Conservation (phyloP, 805 yeast genomes). For the Metschnikowia chrysomelidarum region DNA sequence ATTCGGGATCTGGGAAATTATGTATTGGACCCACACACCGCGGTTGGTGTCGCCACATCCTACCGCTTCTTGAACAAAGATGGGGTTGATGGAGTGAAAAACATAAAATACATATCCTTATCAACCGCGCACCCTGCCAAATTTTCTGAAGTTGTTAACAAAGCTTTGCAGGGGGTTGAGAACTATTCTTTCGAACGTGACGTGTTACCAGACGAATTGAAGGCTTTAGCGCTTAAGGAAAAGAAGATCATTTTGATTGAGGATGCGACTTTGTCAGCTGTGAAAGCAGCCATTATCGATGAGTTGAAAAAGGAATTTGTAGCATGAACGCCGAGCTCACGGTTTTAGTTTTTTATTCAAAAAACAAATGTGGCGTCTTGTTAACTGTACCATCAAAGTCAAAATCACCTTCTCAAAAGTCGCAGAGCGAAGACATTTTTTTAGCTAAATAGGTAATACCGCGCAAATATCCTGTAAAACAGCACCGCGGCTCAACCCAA, state of each 20-base stretch:
- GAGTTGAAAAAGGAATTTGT: conserved; percentile 49
- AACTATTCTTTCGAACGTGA: conserved; percentile 84
- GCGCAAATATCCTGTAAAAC: no score
- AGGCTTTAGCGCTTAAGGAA: conserved; percentile 63
- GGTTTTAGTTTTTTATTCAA: neutral
- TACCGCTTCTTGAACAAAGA: conserved; percentile 56
- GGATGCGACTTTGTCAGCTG: conserved; percentile 67
- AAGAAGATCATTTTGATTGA: conserved; percentile 73
- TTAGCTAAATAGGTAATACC: no score
- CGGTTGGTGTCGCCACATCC: conserved; percentile 88
- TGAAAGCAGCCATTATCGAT: conserved; percentile 73
- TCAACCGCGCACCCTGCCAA: conserved; percentile 99
- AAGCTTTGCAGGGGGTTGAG: conserved; percentile 61
- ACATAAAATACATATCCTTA: conserved; percentile 63
- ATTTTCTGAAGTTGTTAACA: conserved; percentile 92
- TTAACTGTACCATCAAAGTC: no score
- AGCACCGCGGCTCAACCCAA: no score
- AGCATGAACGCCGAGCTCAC: conserved; percentile 8
- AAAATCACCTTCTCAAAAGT: no score
- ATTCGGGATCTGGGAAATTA: conserved; percentile 59
- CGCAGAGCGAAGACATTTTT: no score
- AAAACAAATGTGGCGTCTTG: no score
- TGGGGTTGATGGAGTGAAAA: conserved; percentile 33
- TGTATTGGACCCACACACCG: conserved; percentile 93
- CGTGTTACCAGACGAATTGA: conserved; percentile 87